Percentiles rank a stretch among this genome's conserved stretches.
These are phyloP conservation scores for Pseudoturritis turrita DNA, from an alignment of 345 rosid genomes.

Conservation along the genomic window DNA sequence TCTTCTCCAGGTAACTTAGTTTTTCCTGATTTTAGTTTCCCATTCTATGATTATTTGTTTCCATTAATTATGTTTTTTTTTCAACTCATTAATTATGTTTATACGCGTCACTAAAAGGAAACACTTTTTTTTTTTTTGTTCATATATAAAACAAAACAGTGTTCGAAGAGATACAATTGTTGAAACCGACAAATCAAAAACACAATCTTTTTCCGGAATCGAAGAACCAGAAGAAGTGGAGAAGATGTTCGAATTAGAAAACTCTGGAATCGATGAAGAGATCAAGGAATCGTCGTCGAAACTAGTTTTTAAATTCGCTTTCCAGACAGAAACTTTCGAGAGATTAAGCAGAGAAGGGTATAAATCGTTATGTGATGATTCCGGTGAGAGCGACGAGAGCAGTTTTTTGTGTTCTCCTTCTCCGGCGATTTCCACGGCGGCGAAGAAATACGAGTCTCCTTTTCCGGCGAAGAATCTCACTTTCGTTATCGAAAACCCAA, in stretches of 20 bases:
- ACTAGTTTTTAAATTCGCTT: slow-evolving; percentile 63
- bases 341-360: slow-evolving; percentile 36
- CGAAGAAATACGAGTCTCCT: slow-evolving; percentile 37
- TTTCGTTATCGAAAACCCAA: slow-evolving; percentile 39
- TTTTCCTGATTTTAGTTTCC: not conserved
- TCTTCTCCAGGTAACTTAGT: slow-evolving; percentile 4
- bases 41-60: not conserved
- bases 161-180: slow-evolving; percentile 7
- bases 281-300: slow-evolving; percentile 40
- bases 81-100: no score
- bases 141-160: slow-evolving; percentile 25
- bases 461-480: slow-evolving; percentile 35
- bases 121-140: not conserved
- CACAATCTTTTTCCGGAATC: not conserved
- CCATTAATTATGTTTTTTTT: not conserved
- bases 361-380: not conserved
- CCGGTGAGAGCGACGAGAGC: not conserved
- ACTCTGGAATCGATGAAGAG: slow-evolving; percentile 2
- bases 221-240: not conserved
- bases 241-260: slow-evolving; percentile 10
- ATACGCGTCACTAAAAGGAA: slow-evolving; percentile 13
- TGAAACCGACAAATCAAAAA: slow-evolving; percentile 22
- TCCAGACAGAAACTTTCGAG: slow-evolving; percentile 50
- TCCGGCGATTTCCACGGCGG: slow-evolving; percentile 24
- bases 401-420: slow-evolving; percentile 16